Evolutionary conservation across 1,139 yeast species (phyloP), one percentile per base, ranked within the genome.

Genomic region (Candida dubliniensis): DNA sequence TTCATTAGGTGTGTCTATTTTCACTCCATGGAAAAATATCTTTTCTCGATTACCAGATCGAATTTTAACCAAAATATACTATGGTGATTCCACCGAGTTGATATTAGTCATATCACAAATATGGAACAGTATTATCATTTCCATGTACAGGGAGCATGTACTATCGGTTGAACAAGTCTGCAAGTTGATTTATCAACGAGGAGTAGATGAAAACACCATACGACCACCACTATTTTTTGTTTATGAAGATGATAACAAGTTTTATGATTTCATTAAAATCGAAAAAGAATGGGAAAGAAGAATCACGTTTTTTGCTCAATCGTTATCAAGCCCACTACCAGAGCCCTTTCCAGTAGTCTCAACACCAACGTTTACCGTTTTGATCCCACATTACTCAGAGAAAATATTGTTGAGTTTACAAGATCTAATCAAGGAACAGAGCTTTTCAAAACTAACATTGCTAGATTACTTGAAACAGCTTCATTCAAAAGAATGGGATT

Each of bases 21-120:
- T 88, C 66, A 84, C 95, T 0, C 96, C 96, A 0, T 88, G 96
- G 96, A 78, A 85, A 57, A 87, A 87, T 56, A 80, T 86, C 5
- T 89, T 83, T 58, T 76, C 87, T 1, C 69, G 90, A 42, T 63
- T 89, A 34, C 95, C 96, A 0, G 82, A 83, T 49, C 71, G 96
- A 54, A 82, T 89, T 2, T 76, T 74, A 49, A 74, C 87, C 5
- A 87, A 87, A 56, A 64, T 87, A 5, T 60, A 86, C 25, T 79
- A 79, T 13, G 52, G 50, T 27, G 79, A 76, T 41, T 64, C 75
- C 4, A 68, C 68, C 45, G 76, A 76, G 50, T 59, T 72, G 34
- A 60, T 46, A 12, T 33, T 48, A 27, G 51, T 93, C 66, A 77
- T 86, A 0, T 79, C 91, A 1, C 88, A 84, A 48, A 66, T 89